A percentile compares a stretch with the other conserved stretches of the same genome.
Evolutionary conservation across 108 stramenopile genomes (phyloP).

Genomic region (Seminavis robusta): DNA sequence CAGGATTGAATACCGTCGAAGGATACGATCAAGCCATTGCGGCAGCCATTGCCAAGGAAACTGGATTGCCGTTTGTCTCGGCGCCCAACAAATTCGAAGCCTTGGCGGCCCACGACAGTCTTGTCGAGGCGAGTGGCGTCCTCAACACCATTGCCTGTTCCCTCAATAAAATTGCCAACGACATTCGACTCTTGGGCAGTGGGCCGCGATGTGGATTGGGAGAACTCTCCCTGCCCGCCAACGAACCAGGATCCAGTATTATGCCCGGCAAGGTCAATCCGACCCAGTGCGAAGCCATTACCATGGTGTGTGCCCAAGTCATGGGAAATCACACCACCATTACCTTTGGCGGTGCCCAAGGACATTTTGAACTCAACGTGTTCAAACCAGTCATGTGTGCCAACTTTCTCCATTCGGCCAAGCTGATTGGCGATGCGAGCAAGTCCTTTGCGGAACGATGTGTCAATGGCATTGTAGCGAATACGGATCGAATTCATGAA

Average conservation of each 20-base stretch:
- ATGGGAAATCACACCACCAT: conserved; percentile 97
- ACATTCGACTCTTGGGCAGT: conserved; percentile 90
- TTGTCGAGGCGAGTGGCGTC: conserved; percentile 92
- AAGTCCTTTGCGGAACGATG: conserved; percentile 85
- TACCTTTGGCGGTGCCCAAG: conserved; percentile 92
- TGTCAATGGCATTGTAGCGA: conserved; percentile 86
- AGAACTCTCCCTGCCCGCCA: conserved; percentile 91
- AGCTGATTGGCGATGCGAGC: conserved; percentile 89
- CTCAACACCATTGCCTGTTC: conserved; percentile 87
- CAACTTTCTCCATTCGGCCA: conserved; percentile 89
- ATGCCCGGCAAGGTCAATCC: conserved; percentile 99
- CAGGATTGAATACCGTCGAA: conserved; percentile 86
- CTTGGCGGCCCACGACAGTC: conserved; percentile 93
- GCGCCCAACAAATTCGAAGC: conserved; percentile 98
- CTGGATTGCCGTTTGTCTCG: conserved; percentile 86
- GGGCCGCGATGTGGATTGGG: conserved; percentile 97
- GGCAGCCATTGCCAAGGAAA: conserved; percentile 84
- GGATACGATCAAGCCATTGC: conserved; percentile 94
- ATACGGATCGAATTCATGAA: conserved; percentile 77
- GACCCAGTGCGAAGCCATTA: conserved; percentile 93
- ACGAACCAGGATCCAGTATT: conserved; percentile 97
- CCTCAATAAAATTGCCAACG: conserved; percentile 97
- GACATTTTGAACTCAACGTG: conserved; percentile 98
- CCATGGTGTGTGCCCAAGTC: conserved; percentile 98
- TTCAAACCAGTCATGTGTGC: conserved; percentile 98